These are phyloP conservation scores for Aspergillus sp. DNA, from an alignment of 2,329 filamentous ascomycete genomes.

Conservation along the genomic window DNA sequence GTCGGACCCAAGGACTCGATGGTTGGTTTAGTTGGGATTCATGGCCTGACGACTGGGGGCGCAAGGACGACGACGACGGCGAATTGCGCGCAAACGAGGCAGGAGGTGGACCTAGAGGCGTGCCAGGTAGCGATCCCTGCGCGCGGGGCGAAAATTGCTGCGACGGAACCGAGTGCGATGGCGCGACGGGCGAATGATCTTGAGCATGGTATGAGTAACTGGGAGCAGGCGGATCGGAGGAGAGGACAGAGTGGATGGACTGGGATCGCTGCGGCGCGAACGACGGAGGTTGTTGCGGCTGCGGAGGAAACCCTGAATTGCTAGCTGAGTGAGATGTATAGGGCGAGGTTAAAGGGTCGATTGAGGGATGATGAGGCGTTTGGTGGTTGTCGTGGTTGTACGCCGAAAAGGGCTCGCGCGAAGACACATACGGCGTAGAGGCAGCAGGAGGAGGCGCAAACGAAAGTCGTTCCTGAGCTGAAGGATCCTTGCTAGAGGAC, in stretches of 20 bases:
- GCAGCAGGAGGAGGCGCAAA: constrained; percentile 33
- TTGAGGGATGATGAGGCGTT: constrained; percentile 17
- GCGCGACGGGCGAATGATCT: constrained; percentile 28
- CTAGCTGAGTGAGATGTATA: constrained; percentile 32
- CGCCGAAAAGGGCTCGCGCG: constrained; percentile 29
- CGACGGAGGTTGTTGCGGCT: constrained; percentile 28
- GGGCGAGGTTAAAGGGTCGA: constrained; percentile 28
- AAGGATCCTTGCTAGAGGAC: constrained; percentile 17
- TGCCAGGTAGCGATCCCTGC: constrained; percentile 41
- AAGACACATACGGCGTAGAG: constrained; percentile 34
- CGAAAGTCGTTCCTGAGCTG: constrained; percentile 23
- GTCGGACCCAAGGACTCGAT: constrained; percentile 25
- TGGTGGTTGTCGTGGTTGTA: constrained; percentile 18
- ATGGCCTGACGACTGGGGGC: constrained; percentile 31
- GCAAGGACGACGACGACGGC: constrained; percentile 21
- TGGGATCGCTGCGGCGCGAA: constrained; percentile 32
- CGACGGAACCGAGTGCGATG: constrained; percentile 22
- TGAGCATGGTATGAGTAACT: constrained; percentile 26
- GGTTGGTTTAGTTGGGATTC: constrained; percentile 24
- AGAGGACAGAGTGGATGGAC: constrained; percentile 30
- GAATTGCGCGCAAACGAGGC: constrained; percentile 27
- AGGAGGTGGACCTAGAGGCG: constrained; percentile 41
- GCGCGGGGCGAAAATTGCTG: constrained; percentile 27
- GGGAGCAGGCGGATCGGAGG: constrained; percentile 25
- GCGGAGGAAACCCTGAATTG: constrained; percentile 22